Evolutionary conservation across 257 asterid species (phyloP).

Genomic region (Rhazya stricta): DNA sequence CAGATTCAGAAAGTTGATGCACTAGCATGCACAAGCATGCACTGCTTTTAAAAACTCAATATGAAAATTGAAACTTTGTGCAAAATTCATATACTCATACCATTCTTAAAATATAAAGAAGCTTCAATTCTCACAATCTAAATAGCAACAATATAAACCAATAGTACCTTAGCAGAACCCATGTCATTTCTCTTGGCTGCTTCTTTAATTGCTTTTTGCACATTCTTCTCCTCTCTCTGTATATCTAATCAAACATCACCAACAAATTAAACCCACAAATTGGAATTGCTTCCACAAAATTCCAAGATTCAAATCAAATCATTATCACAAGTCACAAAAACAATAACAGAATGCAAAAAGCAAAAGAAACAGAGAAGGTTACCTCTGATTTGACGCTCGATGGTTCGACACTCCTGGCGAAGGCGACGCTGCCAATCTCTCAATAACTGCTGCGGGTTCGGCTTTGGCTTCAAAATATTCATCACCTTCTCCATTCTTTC

Average conservation of each 20-base stretch:
- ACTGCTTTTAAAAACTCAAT: not conserved
- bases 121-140: not conserved
- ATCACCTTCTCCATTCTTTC: slow-evolving; percentile 63
- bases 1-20: not conserved
- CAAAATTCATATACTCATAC: not conserved
- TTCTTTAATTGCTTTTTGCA: slow-evolving; percentile 92
- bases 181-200: slow-evolving; percentile 93
- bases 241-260: slow-evolving; percentile 53
- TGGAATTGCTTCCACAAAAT: not conserved
- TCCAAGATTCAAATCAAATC: not conserved
- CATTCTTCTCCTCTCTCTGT: slow-evolving; percentile 89
- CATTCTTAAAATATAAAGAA: not conserved
- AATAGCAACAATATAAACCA: not conserved
- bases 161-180: slow-evolving; percentile 90
- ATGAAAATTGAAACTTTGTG: not conserved
- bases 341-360: not conserved
- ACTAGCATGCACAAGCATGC: not conserved
- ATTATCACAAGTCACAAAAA: not conserved
- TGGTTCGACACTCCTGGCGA: slow-evolving; percentile 84
- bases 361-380: not conserved
- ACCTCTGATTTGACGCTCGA: slow-evolving; percentile 98
- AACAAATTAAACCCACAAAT: slow-evolving; percentile 12
- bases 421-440: slow-evolving; percentile 98
- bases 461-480: slow-evolving; percentile 77
- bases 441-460: slow-evolving; percentile 76